A percentile compares a stretch with the other conserved stretches of the same genome.
Conservation (phyloP, 192 early-diverging fungal genomes). For the Dissophora globulifera region DNA sequence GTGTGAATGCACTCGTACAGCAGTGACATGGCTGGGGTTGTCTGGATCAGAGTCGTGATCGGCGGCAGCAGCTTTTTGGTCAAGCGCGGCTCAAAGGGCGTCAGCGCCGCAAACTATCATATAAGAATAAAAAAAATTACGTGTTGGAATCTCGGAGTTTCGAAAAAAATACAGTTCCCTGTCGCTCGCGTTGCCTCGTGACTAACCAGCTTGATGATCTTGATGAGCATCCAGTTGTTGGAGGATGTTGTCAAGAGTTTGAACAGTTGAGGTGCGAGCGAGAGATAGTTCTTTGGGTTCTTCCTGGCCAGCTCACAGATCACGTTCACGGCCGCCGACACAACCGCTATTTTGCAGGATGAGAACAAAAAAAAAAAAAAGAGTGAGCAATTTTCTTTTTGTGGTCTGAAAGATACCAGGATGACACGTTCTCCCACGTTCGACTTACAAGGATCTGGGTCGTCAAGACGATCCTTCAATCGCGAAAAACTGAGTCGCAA, state of each 20-base stretch:
- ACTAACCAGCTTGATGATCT: conserved; percentile 94
- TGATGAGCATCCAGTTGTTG: conserved; percentile 99
- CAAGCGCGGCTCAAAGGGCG: conserved; percentile 93
- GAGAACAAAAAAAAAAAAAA: too few species aligned
- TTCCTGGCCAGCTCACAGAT: conserved; percentile 95
- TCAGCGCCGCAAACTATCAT: conserved; percentile 87
- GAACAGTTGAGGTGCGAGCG: conserved; percentile 94
- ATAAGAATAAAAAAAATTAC: too few species aligned
- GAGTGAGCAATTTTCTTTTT: conserved; percentile 1
- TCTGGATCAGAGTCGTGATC: conserved; percentile 85
- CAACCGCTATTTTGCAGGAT: conserved; percentile 82
- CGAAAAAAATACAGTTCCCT: too few species aligned
- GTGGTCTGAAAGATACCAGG: too few species aligned
- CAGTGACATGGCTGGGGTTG: conserved; percentile 93
- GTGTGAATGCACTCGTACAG: conserved; percentile 98
- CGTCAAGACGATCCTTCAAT: conserved; percentile 89
- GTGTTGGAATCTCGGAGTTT: too few species aligned
- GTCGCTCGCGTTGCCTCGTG: too few species aligned
- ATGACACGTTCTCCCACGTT: background rate
- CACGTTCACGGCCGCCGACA: conserved; percentile 93
- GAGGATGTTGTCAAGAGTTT: conserved; percentile 86
- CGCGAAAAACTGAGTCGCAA: conserved; percentile 81
- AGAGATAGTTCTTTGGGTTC: conserved; percentile 94
- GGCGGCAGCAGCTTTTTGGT: conserved; percentile 89
- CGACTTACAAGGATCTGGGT: conserved; percentile 87